phyloP scores from a whole-genome alignment of 768 basidiomycete species.

The Galerina marginata region DNA sequence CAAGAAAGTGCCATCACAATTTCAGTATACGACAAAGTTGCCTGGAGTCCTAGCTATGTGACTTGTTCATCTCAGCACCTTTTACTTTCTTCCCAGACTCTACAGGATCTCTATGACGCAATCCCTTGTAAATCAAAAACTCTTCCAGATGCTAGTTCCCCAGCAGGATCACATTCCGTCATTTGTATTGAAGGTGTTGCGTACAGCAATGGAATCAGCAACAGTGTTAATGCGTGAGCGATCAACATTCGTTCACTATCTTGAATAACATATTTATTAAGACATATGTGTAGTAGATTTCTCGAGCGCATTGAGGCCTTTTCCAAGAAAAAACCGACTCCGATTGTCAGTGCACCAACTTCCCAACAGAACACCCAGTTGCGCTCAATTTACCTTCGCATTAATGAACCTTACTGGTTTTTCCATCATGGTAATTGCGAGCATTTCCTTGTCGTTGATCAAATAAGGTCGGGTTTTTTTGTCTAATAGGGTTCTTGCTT shows the following conservation, averaged over 20 bases:
- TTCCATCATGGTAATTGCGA: constrained; percentile 84
- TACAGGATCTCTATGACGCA: constrained; percentile 61
- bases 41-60: constrained; percentile 65
- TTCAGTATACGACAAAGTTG: constrained; percentile 62
- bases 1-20: constrained; percentile 59
- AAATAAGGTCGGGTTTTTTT: constrained; percentile 61
- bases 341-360: constrained; percentile 43
- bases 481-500: not conserved
- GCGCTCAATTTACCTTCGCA: constrained; percentile 58
- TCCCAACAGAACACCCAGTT: constrained; percentile 56
- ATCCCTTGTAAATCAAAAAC: constrained; percentile 71
- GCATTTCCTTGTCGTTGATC: constrained; percentile 75
- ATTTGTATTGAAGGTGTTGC: constrained; percentile 66
- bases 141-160: constrained; percentile 39
- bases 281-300: not conserved
- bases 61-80: constrained; percentile 72
- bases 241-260: not conserved
- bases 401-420: constrained; percentile 83
- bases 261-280: not conserved
- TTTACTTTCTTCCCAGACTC: constrained; percentile 72
- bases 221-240: constrained; percentile 58
- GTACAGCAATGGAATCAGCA: constrained; percentile 58
- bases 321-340: constrained; percentile 25
- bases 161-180: constrained; percentile 42
- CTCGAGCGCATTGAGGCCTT: constrained; percentile 44